Percentiles rank a stretch among this genome's conserved stretches.
These are phyloP conservation scores for Fonsecaea nubica DNA, from an alignment of 2,329 filamentous ascomycete species.

Conservation along the genomic window DNA sequence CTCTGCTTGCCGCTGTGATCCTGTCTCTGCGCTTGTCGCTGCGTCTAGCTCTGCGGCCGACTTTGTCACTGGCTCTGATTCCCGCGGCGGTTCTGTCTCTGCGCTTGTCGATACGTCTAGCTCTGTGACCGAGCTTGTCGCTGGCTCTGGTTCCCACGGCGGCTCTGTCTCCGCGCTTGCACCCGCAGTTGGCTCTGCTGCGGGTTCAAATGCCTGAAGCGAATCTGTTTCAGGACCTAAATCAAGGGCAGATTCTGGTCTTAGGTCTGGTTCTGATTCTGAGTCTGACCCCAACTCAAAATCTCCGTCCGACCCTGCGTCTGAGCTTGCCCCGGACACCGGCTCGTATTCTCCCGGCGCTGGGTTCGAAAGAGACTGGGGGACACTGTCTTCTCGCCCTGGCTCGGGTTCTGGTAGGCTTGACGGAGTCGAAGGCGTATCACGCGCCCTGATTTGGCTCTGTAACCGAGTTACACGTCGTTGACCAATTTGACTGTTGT, in stretches of 20 bases:
- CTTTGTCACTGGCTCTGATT: not conserved
- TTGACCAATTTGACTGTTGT: conserved; percentile 1
- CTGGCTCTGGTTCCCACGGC: not conserved
- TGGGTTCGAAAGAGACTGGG: not conserved
- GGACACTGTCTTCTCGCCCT: not conserved
- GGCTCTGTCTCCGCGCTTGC: too few species aligned
- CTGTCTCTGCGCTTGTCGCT: too few species aligned
- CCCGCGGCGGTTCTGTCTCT: too few species aligned
- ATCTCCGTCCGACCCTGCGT: not conserved
- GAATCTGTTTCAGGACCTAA: too few species aligned
- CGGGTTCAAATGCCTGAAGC: too few species aligned
- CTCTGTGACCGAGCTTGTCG: not conserved
- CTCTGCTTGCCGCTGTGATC: not conserved
- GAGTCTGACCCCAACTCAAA: too few species aligned
- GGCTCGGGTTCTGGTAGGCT: conserved; percentile 9
- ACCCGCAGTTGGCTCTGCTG: too few species aligned
- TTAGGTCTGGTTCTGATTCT: too few species aligned
- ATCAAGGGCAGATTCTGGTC: too few species aligned
- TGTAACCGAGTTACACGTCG: conserved; percentile 25
- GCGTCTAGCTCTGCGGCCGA: not conserved
- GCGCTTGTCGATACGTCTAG: not conserved
- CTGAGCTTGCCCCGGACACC: not conserved
- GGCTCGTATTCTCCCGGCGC: not conserved
- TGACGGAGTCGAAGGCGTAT: conserved; percentile 29
- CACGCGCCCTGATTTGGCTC: conserved; percentile 4